Conservation (phyloP, 352 stramenopile genomes). For the Globisporangium mamillatum region DNA sequence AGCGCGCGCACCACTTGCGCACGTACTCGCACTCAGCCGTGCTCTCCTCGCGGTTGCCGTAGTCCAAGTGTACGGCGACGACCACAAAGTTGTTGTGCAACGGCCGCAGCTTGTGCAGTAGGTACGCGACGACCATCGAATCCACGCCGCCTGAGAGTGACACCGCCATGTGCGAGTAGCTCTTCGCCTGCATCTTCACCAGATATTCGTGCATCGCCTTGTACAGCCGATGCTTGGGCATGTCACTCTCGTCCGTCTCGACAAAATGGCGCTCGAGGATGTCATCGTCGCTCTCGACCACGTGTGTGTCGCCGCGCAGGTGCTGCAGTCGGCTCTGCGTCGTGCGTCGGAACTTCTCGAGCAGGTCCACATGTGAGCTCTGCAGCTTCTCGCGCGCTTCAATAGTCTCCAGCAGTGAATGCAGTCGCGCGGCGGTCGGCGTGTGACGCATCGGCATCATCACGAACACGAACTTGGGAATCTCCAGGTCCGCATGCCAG, state of each 20-base stretch:
- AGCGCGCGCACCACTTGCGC: conserved; percentile 80
- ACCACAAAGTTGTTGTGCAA: conserved; percentile 62
- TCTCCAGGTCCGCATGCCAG: conserved; percentile 53
- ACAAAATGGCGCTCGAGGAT: conserved; percentile 70
- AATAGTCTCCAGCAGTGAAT: conserved; percentile 51
- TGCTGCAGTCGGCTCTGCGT: conserved; percentile 73
- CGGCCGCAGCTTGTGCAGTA: conserved; percentile 84
- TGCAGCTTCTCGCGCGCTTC: conserved; percentile 42
- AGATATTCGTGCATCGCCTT: conserved; percentile 73
- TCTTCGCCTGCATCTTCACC: conserved; percentile 33
- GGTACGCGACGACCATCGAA: conserved; percentile 96
- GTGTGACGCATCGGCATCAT: conserved; percentile 87
- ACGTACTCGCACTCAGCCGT: conserved; percentile 92
- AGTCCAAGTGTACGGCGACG: conserved; percentile 96
- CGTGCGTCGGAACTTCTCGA: conserved; percentile 82
- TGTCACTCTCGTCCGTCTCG: conserved; percentile 64
- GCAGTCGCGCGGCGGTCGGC: conserved; percentile 51
- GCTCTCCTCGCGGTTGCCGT: conserved; percentile 94
- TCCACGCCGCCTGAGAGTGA: conserved; percentile 96
- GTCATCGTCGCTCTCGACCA: conserved; percentile 26
- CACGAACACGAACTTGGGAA: conserved; percentile 72
- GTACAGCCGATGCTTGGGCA: conserved; percentile 68
- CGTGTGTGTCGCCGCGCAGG: conserved; percentile 28
- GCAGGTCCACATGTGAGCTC: conserved; percentile 50
- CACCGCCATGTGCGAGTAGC: conserved; percentile 68